Conservation (phyloP, 1,284 basidiomycete genomes). For the Singerocomus inundabilis region DNA sequence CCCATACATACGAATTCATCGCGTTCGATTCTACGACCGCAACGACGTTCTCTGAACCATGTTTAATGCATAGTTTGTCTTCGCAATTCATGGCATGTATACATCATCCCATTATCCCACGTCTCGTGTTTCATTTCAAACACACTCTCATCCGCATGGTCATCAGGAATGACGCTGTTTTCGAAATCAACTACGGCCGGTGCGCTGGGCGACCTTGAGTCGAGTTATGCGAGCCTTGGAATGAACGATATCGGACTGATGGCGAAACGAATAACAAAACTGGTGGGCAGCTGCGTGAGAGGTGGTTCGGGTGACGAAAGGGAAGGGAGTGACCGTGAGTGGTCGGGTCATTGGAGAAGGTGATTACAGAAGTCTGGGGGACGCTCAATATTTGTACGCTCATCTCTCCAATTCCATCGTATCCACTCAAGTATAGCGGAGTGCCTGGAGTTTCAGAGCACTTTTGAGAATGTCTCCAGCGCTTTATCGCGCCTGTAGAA, state of each 20-base stretch:
- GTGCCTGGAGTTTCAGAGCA: too few relatives aligned
- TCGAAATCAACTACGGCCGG: slow-evolving; percentile 80
- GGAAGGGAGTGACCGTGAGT: too few relatives aligned
- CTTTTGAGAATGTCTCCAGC: too few relatives aligned
- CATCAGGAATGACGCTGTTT: too few relatives aligned
- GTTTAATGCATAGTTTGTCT: slow-evolving; percentile 77
- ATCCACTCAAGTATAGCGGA: too few relatives aligned
- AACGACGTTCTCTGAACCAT: slow-evolving; percentile 79
- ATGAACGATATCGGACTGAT: slow-evolving; percentile 50
- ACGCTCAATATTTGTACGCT: slow-evolving; percentile 71
- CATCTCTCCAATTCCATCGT: too few relatives aligned
- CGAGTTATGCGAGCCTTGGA: slow-evolving; percentile 42
- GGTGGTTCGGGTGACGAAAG: slow-evolving; percentile 71
- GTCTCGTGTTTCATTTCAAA: slow-evolving; percentile 77
- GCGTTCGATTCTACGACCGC: slow-evolving; percentile 74
- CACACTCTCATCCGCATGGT: slow-evolving; percentile 82
- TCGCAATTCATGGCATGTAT: too few relatives aligned
- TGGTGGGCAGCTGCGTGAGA: slow-evolving; percentile 81
- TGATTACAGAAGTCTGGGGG: slow-evolving; percentile 66
- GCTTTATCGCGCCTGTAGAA: too few relatives aligned
- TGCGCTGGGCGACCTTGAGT: slow-evolving; percentile 59
- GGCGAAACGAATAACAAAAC: slow-evolving; percentile 68
- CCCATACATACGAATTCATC: slow-evolving; percentile 73
- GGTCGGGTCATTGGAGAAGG: slow-evolving; percentile 56
- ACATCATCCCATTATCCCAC: too few relatives aligned